Evolutionary conservation across 345 rosid species (phyloP).

Genomic region (Sonneratia caseolaris): DNA sequence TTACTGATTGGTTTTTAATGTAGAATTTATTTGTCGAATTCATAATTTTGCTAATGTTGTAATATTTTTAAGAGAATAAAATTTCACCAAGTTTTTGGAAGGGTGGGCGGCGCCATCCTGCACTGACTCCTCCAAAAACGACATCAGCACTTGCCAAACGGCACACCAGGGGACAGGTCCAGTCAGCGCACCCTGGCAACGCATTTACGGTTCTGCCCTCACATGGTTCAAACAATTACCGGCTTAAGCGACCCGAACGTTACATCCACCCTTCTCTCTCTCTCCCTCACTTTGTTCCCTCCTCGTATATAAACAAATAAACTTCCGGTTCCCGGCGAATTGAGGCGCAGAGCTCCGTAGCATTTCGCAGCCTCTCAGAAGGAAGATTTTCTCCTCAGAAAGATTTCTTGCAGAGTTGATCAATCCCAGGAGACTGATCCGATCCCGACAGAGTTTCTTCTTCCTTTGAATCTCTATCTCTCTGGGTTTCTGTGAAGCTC

Average conservation of each 20-base stretch:
- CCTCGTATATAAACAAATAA: slow-evolving; percentile 7
- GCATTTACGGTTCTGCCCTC: not conserved
- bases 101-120: too few species aligned
- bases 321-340: slow-evolving; percentile 30
- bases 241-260: slow-evolving; percentile 16
- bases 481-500: not conserved
- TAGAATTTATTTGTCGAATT: too few species aligned
- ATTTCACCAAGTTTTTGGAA: too few species aligned
- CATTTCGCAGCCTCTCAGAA: not conserved
- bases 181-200: not conserved
- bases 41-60: too few species aligned
- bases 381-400: not conserved
- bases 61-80: too few species aligned
- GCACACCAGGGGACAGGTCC: not conserved
- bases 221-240: not conserved
- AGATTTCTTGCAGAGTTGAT: not conserved
- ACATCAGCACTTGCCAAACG: not conserved
- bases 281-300: not conserved
- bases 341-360: not conserved
- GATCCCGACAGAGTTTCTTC: not conserved
- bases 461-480: not conserved
- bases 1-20: too few species aligned
- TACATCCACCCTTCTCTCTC: slow-evolving; percentile 16
- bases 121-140: not conserved
- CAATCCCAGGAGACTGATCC: not conserved